Base-by-base conservation (phyloP, 768 basidiomycete species). In the Phaeolepiota aurea region DNA sequence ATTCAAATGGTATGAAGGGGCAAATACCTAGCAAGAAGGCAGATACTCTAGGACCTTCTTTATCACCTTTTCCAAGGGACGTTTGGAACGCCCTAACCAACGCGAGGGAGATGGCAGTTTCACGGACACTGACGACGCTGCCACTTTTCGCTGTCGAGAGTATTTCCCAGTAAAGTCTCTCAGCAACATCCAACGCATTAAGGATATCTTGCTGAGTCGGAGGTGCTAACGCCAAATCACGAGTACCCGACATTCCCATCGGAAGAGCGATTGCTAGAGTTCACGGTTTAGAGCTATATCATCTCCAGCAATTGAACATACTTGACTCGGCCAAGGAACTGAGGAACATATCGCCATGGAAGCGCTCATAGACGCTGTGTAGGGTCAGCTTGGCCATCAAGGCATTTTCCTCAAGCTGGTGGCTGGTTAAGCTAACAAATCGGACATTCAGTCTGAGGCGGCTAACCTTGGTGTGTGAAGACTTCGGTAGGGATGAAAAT, bases 321-420 rank as follows among this genome's bases (percentile, higher is more conserved):
- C 92, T 82, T 1, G 94, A 94, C 56, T 98, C 94, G 0, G 83
- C 75, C 16, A 97, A 64, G 13, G 92, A 92, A 53, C 83, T 91
- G 43, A 96, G 66, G 55, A 92, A 87, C 66, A 96, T 86, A 54
- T 97, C 92, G 0, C 77, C 71, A 21, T 77, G 76, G 66, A 94
- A 89, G 4, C 78, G 79, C 25, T 73, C 71, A 48, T 92, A 81
- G 1, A 84, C 85, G 19, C 81, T 75, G 39, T 87, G 78, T 20
- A 97, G 61, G 1, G 79, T 80, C n/a, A 94, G 62, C 47, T 76
- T 81, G 0, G 83, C 92, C 53, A 87, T 70, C 0, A 96, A 62
- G 2, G 74, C 70, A 48, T 77, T 75, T 53, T 88, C 80, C 53
- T 88, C 83, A 7, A 81, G 80, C 86, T 92, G 42, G 22, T 11